Base-by-base conservation (phyloP, 2,329 filamentous ascomycete genomes). In the Clarireedia monteithiana region DNA sequence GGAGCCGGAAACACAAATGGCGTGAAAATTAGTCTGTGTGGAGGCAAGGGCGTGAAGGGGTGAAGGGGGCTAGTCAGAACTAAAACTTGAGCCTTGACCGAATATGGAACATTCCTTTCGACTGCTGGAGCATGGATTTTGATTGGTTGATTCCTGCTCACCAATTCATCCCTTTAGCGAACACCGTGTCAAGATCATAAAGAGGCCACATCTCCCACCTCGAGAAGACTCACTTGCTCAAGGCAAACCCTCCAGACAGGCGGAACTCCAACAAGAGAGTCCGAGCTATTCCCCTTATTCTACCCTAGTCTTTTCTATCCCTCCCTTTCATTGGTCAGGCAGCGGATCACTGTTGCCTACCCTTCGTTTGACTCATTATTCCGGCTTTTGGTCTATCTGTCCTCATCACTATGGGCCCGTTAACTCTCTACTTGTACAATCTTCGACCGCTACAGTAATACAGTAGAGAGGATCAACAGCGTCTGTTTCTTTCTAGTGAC, bases 161-260 rank as follows among this genome's bases (percentile, higher is more conserved):
- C 15, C 14, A 27, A 26, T 27, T 5, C 20, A 23, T 42, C 55
- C 49, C 34, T 48, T 53, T 42, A 48, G 40, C 49, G 48, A 47
- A 56, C 49, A 56, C 54, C 23, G 55, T 53, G 49, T 53, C 40
- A 36, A 53, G 39, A n/a, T 53, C 49, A 56, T 56, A 56, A 56
- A 56, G 54, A 56, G 55, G 55, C 51, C 55, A 56, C 34, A 56
- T 56, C 44, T 56, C 55, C 55, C 54, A 20, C 47, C 44, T 48
- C 52, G 26, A 55, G 5, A 15, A 23, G 14, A 30, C 24, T 39
- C 14, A 17, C 38, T 5, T 26, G 6, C 14, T 27, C 53, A 23
- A 49, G n/a, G 4, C 6, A 17, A 24, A 23, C 15, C 14, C 1
- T 46, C n/a, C 5, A 6, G 12, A 10, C 15, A 17, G 10, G 4